phyloP scores from a whole-genome alignment of 495 filamentous ascomycete species.

The Sordaria brevicollis region DNA sequence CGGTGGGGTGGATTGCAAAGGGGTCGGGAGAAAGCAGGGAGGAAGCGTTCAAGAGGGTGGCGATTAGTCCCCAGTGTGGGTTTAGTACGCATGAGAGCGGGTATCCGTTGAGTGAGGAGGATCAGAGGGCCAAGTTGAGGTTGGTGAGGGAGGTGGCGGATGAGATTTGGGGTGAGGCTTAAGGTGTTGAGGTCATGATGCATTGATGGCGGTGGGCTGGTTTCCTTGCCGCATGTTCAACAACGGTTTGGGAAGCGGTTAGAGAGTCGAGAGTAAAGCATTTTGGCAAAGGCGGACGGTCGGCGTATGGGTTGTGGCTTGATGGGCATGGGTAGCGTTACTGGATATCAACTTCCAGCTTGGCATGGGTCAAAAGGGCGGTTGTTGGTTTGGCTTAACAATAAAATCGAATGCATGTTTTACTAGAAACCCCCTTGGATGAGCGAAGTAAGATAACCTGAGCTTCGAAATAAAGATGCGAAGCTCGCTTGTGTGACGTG shows the following conservation, averaged over 20 bases:
- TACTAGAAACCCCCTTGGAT: background rate
- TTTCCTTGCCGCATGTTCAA: background rate
- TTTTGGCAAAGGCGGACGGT: background rate
- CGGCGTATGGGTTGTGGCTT: background rate
- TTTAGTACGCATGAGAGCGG: constrained; percentile 65
- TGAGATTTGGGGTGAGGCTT: constrained; percentile 58
- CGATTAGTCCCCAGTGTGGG: constrained; percentile 70
- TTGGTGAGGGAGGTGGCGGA: constrained; percentile 61
- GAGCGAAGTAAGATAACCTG: too few relatives aligned
- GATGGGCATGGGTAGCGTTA: background rate
- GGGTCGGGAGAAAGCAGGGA: constrained; percentile 52
- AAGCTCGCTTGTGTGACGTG: too few relatives aligned
- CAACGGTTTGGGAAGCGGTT: background rate
- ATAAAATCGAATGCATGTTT: background rate
- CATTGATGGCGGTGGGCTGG: background rate
- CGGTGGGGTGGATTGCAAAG: constrained; percentile 61
- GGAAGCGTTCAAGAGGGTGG: constrained; percentile 57
- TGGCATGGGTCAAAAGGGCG: background rate
- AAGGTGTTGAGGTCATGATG: background rate
- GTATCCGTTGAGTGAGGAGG: constrained; percentile 52
- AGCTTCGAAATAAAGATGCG: too few relatives aligned
- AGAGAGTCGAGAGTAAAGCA: background rate
- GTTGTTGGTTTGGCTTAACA: background rate
- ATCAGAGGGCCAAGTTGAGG: constrained; percentile 60
- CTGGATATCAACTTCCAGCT: constrained; percentile 12